phyloP scores from a whole-genome alignment of 768 basidiomycete genomes.

The Termitomyces bulborhizus region DNA sequence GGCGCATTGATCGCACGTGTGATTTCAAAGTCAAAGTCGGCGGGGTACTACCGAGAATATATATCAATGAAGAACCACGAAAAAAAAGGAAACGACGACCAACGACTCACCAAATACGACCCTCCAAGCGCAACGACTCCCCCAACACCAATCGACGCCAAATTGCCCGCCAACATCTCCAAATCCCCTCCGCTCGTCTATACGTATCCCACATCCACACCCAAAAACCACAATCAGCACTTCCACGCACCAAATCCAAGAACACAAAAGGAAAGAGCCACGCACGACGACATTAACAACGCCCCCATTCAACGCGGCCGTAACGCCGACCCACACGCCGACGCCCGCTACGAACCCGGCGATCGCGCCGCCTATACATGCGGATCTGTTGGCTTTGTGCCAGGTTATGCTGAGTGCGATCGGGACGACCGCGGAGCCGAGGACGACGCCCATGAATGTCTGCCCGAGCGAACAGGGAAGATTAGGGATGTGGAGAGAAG shows the following conservation, averaged over 20 bases:
- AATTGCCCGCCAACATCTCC: slow-evolving; percentile 83
- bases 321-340: slow-evolving; percentile 82
- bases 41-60: slow-evolving; percentile 39
- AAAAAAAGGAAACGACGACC: not conserved
- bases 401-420: slow-evolving; percentile 87
- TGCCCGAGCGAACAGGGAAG: slow-evolving; percentile 16
- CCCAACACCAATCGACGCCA: slow-evolving; percentile 77
- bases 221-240: not conserved
- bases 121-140: slow-evolving; percentile 63
- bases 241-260: no score
- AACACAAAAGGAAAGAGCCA: not conserved
- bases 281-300: slow-evolving; percentile 66
- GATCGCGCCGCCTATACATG: slow-evolving; percentile 68
- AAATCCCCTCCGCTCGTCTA: slow-evolving; percentile 47
- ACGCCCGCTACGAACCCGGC: slow-evolving; percentile 66
- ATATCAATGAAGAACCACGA: no score
- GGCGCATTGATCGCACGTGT: slow-evolving; percentile 69
- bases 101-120: slow-evolving; percentile 53
- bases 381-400: slow-evolving; percentile 79
- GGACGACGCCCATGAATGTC: slow-evolving; percentile 86
- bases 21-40: slow-evolving; percentile 67
- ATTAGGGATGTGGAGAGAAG: not conserved
- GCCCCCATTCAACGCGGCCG: slow-evolving; percentile 60
- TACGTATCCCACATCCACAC: not conserved
- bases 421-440: slow-evolving; percentile 82